phyloP scores from a whole-genome alignment of 371 early-diverging fungal genomes.

The Mucor plumbeus region DNA sequence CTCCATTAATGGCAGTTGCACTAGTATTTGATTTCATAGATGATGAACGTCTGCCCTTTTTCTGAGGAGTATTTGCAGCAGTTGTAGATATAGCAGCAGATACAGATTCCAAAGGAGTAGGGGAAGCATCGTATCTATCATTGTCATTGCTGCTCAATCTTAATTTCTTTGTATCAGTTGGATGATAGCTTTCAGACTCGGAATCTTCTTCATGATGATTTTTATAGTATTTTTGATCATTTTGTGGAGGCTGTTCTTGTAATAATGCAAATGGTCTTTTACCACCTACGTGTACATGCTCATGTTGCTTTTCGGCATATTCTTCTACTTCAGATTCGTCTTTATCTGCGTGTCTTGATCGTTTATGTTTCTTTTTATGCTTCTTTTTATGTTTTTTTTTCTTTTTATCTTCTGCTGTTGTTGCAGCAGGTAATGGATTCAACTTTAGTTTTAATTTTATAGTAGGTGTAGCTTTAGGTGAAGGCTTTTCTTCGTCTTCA shows the following conservation, averaged over 20 bases:
- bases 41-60: slow-evolving; percentile 23
- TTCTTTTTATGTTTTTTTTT: slow-evolving; percentile 51
- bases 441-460: slow-evolving; percentile 48
- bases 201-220: slow-evolving; percentile 3
- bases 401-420: slow-evolving; percentile 21
- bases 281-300: slow-evolving; percentile 23
- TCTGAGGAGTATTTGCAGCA: not conserved
- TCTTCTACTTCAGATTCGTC: slow-evolving; percentile 25
- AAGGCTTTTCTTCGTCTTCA: slow-evolving; percentile 20
- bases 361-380: slow-evolving; percentile 47
- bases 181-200: slow-evolving; percentile 22
- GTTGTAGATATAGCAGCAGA: not conserved
- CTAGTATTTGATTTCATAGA: slow-evolving; percentile 8
- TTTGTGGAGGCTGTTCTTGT: slow-evolving; percentile 9
- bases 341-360: slow-evolving; percentile 20
- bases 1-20: slow-evolving; percentile 13
- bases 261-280: slow-evolving; percentile 32
- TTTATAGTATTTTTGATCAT: not conserved
- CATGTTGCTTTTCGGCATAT: slow-evolving; percentile 24
- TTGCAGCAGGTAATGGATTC: slow-evolving; percentile 32
- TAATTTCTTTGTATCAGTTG: slow-evolving; percentile 23
- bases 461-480: slow-evolving; percentile 29
- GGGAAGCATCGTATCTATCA: not conserved
- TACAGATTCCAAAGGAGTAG: not conserved
- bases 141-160: not conserved